Percentiles rank a stretch among this genome's conserved stretches.
Evolutionary conservation across 1,284 basidiomycete genomes (phyloP).

Genomic region (Cerrena zonata): DNA sequence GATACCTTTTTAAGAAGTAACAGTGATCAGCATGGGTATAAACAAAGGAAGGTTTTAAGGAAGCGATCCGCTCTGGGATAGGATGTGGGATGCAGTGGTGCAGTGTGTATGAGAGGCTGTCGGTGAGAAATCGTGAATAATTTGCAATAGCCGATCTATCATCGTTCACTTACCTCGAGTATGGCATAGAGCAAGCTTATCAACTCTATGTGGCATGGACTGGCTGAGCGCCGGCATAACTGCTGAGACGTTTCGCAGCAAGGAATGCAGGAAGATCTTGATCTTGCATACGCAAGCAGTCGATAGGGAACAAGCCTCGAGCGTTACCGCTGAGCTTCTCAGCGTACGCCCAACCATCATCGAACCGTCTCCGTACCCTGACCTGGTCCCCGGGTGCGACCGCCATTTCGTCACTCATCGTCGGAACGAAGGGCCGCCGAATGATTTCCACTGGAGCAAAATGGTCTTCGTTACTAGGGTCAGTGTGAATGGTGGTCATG

Average conservation of each 20-base stretch:
- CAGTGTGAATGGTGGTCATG: slow-evolving; percentile 20
- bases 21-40: too few relatives aligned
- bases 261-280: slow-evolving; percentile 48
- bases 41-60: too few relatives aligned
- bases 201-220: too few relatives aligned
- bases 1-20: too few relatives aligned
- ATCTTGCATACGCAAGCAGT: slow-evolving; percentile 47
- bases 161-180: too few relatives aligned
- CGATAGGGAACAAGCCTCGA: slow-evolving; percentile 50
- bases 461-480: slow-evolving; percentile 22
- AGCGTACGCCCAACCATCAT: slow-evolving; percentile 64
- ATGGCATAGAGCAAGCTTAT: too few relatives aligned
- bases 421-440: slow-evolving; percentile 51
- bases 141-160: too few relatives aligned
- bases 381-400: slow-evolving; percentile 50
- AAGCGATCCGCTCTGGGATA: too few relatives aligned
- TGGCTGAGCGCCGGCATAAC: slow-evolving; percentile 20
- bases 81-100: too few relatives aligned
- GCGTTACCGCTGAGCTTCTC: slow-evolving; percentile 25
- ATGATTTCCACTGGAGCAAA: slow-evolving; percentile 42
- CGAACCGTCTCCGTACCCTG: slow-evolving; percentile 47
- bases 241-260: slow-evolving; percentile 42
- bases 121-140: too few relatives aligned
- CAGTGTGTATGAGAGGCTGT: too few relatives aligned
- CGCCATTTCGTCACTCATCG: slow-evolving; percentile 52